Conservation (phyloP, 2,329 filamentous ascomycete genomes). For the Lasiodiplodia hormozganensis region DNA sequence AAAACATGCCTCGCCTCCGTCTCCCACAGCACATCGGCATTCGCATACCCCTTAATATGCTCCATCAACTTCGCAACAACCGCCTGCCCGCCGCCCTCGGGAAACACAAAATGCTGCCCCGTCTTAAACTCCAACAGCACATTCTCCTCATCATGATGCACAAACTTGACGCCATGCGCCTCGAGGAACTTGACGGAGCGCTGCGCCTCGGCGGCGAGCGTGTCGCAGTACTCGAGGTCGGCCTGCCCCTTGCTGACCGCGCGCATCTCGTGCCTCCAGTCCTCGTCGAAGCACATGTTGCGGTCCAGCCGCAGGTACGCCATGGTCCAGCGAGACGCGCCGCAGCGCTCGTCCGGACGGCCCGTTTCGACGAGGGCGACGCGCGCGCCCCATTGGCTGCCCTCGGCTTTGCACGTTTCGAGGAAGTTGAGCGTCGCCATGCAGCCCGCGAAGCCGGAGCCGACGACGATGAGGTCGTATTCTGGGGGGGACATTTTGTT, state of each 20-base stretch:
- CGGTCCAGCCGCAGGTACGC: constrained; percentile 51
- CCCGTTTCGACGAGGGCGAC: constrained; percentile 51
- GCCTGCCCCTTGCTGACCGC: constrained; percentile 48
- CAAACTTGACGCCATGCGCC: constrained; percentile 45
- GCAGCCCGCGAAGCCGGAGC: constrained; percentile 50
- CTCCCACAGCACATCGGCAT: constrained; percentile 46
- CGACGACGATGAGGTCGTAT: constrained; percentile 51
- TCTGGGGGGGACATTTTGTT: constrained; percentile 24
- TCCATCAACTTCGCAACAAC: constrained; percentile 49
- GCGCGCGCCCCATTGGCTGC: constrained; percentile 40
- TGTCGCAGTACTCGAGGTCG: constrained; percentile 50
- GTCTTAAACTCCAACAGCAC: constrained; percentile 52
- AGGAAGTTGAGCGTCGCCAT: constrained; percentile 51
- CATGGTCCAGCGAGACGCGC: constrained; percentile 52
- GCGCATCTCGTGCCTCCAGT: constrained; percentile 46
- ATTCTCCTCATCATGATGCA: constrained; percentile 50
- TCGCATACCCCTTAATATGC: constrained; percentile 43
- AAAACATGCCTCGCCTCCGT: constrained; percentile 47
- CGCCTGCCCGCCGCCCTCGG: constrained; percentile 49
- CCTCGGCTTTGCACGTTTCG: constrained; percentile 45
- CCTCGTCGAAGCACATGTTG: constrained; percentile 44
- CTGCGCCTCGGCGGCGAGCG: constrained; percentile 46
- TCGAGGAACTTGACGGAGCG: constrained; percentile 47
- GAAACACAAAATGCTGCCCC: constrained; percentile 50
- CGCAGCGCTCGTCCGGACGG: constrained; percentile 49